These are phyloP conservation scores for Hemileia vastatrix DNA, from an alignment of 1,284 basidiomycete species.

Conservation along the genomic window DNA sequence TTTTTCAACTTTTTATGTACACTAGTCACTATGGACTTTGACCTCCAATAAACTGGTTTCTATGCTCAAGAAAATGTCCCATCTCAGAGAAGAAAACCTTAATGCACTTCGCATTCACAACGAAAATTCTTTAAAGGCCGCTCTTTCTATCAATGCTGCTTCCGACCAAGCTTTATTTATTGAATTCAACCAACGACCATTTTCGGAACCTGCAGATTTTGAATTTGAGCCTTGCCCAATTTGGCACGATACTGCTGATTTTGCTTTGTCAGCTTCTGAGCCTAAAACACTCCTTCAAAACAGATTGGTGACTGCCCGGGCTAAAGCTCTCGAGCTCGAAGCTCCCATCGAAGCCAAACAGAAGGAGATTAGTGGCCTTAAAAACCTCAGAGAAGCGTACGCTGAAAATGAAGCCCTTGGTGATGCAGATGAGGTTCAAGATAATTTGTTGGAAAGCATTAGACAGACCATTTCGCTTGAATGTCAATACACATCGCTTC, in stretches of 20 bases:
- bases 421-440: slow-evolving; percentile 56
- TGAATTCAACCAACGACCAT: slow-evolving; percentile 58
- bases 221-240: slow-evolving; percentile 61
- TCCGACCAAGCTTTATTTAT: slow-evolving; percentile 63
- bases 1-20: neutral
- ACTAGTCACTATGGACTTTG: slow-evolving; percentile 19
- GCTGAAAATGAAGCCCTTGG: slow-evolving; percentile 52
- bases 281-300: slow-evolving; percentile 69
- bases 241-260: slow-evolving; percentile 61
- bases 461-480: slow-evolving; percentile 55
- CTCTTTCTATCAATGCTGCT: slow-evolving; percentile 52
- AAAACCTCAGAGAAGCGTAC: slow-evolving; percentile 52
- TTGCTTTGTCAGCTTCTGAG: slow-evolving; percentile 46
- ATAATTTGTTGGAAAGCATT: slow-evolving; percentile 58
- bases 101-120: slow-evolving; percentile 12
- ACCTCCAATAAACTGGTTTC: slow-evolving; percentile 13
- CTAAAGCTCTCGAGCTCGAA: slow-evolving; percentile 55
- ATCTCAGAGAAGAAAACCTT: neutral
- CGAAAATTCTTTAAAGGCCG: slow-evolving; percentile 48
- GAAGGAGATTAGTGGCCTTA: slow-evolving; percentile 53
- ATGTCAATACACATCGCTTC: slow-evolving; percentile 53
- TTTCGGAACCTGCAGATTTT: slow-evolving; percentile 57
- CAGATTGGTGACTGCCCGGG: slow-evolving; percentile 55
- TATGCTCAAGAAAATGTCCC: slow-evolving; percentile 5
- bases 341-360: slow-evolving; percentile 55